Base-by-base conservation (phyloP, 129 eudicot species). In the Saussurea involucrata region DNA sequence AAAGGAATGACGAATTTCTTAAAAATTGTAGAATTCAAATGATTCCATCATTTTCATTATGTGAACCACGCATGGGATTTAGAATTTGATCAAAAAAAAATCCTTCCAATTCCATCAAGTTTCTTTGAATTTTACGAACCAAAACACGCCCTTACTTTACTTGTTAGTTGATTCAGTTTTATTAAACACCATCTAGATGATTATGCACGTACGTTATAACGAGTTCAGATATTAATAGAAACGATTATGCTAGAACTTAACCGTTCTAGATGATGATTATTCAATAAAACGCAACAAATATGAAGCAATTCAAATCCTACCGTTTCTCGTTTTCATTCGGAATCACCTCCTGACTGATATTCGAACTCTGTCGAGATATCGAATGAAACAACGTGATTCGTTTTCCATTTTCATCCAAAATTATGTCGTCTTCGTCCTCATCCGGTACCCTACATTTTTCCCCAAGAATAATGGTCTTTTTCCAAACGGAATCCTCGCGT, bases 381-480 rank as follows among this genome's bases (percentile, higher is more conserved):
- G 83, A 24, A 67, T 84, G 93, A 78, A 82, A 88, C 18, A 92
- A 61, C 0, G 80, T 73, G 31, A 90, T 80, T 15, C 76, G 76
- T 11, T 78, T 80, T 15, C 92, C 92, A 25, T 88, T 69, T 71
- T 90, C 89, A n/a, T 90, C 96, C 4, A 75, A 85, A 67, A 88
- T 55, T 3, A 83, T 76, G 0, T 81, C 71, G 11, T 85, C 89
- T 3, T 90, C 96, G 2, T 88, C 91, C 27, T 88, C 92, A 17
- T 87, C 84, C 1, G 89, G 95, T 12, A 92, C 83, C 65, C 74
- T 80, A 72, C 95, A 92, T 78, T 82, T 89, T 67, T 80, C 97
- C 10, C 98, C 98, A 66, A 92, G 75, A 24, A 92, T 90, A 12
- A 92, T 92, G 9, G 86, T 79, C 68, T 90, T 92, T 75, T 88